These are phyloP conservation scores for Emericellopsis terricola DNA, from an alignment of 495 filamentous ascomycete genomes.

Conservation along the genomic window DNA sequence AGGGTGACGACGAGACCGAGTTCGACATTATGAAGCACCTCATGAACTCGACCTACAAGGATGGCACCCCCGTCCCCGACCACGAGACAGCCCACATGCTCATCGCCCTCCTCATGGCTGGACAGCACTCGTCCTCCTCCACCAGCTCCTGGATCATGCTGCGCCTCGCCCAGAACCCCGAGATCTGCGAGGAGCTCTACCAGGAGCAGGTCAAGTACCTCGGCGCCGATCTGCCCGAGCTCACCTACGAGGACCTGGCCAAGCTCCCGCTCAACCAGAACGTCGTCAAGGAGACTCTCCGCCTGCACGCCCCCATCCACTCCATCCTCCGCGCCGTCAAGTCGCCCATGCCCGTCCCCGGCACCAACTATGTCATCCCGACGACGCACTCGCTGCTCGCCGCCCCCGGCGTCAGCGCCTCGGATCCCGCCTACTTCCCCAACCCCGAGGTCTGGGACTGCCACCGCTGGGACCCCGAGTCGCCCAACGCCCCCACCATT, in stretches of 20 bases:
- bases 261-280: slow-evolving; percentile 51
- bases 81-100: slow-evolving; percentile 80
- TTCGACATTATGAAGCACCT: slow-evolving; percentile 73
- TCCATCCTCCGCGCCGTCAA: slow-evolving; percentile 77
- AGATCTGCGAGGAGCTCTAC: slow-evolving; percentile 58
- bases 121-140: slow-evolving; percentile 74
- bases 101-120: slow-evolving; percentile 80
- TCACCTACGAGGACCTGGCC: slow-evolving; percentile 47
- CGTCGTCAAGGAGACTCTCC: slow-evolving; percentile 65
- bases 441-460: slow-evolving; percentile 72
- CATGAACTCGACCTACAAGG: slow-evolving; percentile 63
- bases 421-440: slow-evolving; percentile 58
- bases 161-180: slow-evolving; percentile 53
- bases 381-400: slow-evolving; percentile 59
- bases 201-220: slow-evolving; percentile 49
- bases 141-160: slow-evolving; percentile 70
- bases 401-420: slow-evolving; percentile 59
- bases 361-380: slow-evolving; percentile 64
- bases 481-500: slow-evolving; percentile 22
- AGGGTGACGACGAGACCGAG: slow-evolving; percentile 20
- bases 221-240: slow-evolving; percentile 41
- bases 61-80: slow-evolving; percentile 51
- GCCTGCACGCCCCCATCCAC: slow-evolving; percentile 67
- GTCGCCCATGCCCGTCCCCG: slow-evolving; percentile 56
- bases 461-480: slow-evolving; percentile 57